These are phyloP conservation scores for Pseudogymnoascus sp. DNA, from an alignment of 2,329 filamentous ascomycete species.

Conservation along the genomic window DNA sequence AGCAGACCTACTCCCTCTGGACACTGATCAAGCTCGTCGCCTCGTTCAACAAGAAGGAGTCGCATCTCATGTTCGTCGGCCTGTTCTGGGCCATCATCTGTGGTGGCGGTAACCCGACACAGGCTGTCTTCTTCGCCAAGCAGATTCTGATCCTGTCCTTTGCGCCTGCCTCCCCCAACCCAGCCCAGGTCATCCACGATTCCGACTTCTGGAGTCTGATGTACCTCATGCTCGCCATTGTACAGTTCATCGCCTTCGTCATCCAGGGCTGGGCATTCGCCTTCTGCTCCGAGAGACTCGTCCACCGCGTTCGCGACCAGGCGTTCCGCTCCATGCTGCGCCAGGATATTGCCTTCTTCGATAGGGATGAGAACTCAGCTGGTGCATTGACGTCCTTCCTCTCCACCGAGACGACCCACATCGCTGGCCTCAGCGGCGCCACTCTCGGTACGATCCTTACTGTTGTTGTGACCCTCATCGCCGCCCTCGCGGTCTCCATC, in stretches of 20 bases:
- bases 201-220: conserved; percentile 83
- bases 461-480: conserved; percentile 70
- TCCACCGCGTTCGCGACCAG: conserved; percentile 73
- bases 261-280: conserved; percentile 70
- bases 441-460: conserved; percentile 82
- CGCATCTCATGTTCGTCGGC: conserved; percentile 64
- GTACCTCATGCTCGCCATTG: conserved; percentile 77
- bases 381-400: conserved; percentile 85
- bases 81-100: conserved; percentile 68
- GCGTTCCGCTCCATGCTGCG: conserved; percentile 84
- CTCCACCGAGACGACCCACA: conserved; percentile 80
- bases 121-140: conserved; percentile 82
- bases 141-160: conserved; percentile 64
- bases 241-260: conserved; percentile 62
- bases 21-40: conserved; percentile 72
- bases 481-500: conserved; percentile 63
- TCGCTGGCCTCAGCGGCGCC: conserved; percentile 79
- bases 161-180: conserved; percentile 31
- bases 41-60: conserved; percentile 71
- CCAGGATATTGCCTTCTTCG: conserved; percentile 90
- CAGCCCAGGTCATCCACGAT: conserved; percentile 52
- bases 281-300: conserved; percentile 75
- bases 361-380: conserved; percentile 79
- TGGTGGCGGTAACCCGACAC: conserved; percentile 71
- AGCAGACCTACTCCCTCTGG: conserved; percentile 61